Percentiles rank a stretch among this genome's conserved stretches.
These are phyloP conservation scores for Ceratobasidium sp. DNA, from an alignment of 1,284 basidiomycete species.

Conservation along the genomic window DNA sequence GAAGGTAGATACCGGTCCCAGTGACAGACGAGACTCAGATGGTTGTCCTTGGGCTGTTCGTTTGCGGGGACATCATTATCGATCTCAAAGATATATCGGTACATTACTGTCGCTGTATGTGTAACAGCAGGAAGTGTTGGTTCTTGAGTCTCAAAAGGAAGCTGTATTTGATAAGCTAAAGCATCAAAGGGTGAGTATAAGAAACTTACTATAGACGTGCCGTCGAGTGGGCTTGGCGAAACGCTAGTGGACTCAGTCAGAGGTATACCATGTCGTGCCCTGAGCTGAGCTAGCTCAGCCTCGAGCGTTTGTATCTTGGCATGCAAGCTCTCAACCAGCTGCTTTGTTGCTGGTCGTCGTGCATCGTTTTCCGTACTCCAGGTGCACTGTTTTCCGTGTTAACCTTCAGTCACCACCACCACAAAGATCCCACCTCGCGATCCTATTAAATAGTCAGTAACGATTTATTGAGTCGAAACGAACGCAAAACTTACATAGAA, in stretches of 20 bases:
- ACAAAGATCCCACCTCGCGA: conserved; percentile 4
- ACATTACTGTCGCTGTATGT: neutral
- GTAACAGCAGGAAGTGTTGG: neutral
- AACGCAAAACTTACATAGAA: neutral
- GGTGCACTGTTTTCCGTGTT: neutral
- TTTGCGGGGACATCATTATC: neutral
- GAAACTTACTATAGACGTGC: neutral
- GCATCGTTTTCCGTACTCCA: conserved; percentile 29
- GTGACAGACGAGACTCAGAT: conserved; percentile 10
- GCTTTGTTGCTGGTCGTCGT: conserved; percentile 27
- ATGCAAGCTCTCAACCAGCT: conserved; percentile 22
- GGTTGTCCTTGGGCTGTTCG: conserved; percentile 1
- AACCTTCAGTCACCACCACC: neutral
- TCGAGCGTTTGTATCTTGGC: conserved; percentile 21
- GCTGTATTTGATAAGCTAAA: neutral
- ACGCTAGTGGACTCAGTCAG: neutral
- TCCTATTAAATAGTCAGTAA: conserved; percentile 2
- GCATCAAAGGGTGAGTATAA: neutral
- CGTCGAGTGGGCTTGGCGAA: neutral
- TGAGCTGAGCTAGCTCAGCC: conserved; percentile 10
- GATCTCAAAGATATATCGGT: conserved; percentile 28
- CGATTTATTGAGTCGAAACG: neutral
- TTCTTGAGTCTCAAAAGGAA: neutral
- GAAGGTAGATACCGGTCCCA: conserved; percentile 30
- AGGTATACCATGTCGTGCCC: neutral